Evolutionary conservation across 2,329 filamentous ascomycete species (phyloP), one percentile per base, ranked within the genome.

Genomic region (Ceratocystis destructans): DNA sequence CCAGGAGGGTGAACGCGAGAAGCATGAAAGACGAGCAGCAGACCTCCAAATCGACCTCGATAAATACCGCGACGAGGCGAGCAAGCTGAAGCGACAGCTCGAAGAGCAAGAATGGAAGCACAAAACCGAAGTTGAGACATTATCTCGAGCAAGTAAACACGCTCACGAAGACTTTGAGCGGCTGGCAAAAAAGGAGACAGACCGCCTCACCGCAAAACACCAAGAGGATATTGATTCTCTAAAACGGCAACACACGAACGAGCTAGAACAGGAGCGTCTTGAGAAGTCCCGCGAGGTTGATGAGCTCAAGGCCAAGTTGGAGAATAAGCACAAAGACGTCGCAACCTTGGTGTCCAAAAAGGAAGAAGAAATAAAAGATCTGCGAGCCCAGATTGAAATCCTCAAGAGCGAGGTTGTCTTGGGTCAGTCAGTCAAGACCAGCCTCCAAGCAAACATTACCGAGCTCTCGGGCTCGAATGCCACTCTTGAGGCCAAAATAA

Each of bases 401-500:
- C 70, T 84, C 1, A 77, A 75, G 63, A 74, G 75, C 5, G 79
- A 83, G 55, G 74, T 86, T 1, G 81, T 84, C 62, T 81, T 84
- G 33, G 89, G 94, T 73, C 84, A 84, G 67, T 78, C 77, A 5
- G 78, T 86, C 65, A 87, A 87, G 69, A 77, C 79, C 53, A 77
- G 73, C 2, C 73, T 82, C 0, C 78, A 80, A 69, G 78, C 75
- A 37, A 82, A 77, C 46, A 75, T 89, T 20, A 78, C 82, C 3
- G 84, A 86, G 48, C 78, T 83, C 6, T 81, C 83, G 3, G 79
- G 80, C 7, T 83, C 84, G 50, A 85, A 84, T 67, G 79, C 85
- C 10, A 83, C 83, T 0, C 79, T 96, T 10, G 90, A 96, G 70
- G 86, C 85, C 45, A 85, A 88, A 28, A 86, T 89, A 69, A 85